Conservation (phyloP, 768 basidiomycete species). For the Fomitopsis serialis region DNA sequence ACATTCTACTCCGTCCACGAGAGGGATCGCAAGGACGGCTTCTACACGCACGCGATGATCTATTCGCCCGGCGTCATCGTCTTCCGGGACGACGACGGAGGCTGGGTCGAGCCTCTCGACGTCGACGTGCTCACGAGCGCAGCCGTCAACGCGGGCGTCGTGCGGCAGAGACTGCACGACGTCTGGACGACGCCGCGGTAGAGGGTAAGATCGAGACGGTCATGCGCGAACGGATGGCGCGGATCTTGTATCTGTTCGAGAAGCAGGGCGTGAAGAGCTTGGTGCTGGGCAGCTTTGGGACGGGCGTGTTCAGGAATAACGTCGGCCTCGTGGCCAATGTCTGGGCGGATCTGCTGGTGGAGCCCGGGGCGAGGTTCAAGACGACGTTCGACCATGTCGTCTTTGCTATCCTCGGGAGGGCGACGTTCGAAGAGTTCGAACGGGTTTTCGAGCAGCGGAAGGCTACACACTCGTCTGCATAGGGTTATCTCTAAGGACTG, state of each 20-base stretch:
- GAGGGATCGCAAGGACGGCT: constrained; percentile 38
- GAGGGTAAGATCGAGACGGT: constrained; percentile 40
- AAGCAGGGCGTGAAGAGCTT: constrained; percentile 50
- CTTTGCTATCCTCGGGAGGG: constrained; percentile 58
- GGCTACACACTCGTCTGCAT: neutral
- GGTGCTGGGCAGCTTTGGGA: constrained; percentile 73
- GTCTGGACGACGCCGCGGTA: constrained; percentile 38
- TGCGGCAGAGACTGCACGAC: constrained; percentile 23
- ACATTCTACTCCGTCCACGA: constrained; percentile 62
- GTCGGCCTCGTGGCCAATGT: constrained; percentile 51
- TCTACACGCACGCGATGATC: constrained; percentile 76
- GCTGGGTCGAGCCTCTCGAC: constrained; percentile 48
- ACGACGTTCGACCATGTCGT: constrained; percentile 55
- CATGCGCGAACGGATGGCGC: constrained; percentile 68
- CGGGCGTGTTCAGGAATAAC: constrained; percentile 70
- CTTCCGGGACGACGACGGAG: constrained; percentile 59
- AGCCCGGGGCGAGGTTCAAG: constrained; percentile 46
- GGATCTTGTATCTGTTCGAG: constrained; percentile 63
- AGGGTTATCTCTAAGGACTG: neutral
- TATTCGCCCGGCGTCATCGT: constrained; percentile 61
- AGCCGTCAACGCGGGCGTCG: constrained; percentile 67
- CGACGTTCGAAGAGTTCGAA: constrained; percentile 41
- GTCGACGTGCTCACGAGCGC: constrained; percentile 67
- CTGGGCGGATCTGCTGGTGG: constrained; percentile 58
- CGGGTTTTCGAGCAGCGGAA: constrained; percentile 21